A percentile compares a stretch with the other conserved stretches of the same genome.
Conservation (phyloP, 73 alveolate species). For the Symbiodinium pilosum region DNA sequence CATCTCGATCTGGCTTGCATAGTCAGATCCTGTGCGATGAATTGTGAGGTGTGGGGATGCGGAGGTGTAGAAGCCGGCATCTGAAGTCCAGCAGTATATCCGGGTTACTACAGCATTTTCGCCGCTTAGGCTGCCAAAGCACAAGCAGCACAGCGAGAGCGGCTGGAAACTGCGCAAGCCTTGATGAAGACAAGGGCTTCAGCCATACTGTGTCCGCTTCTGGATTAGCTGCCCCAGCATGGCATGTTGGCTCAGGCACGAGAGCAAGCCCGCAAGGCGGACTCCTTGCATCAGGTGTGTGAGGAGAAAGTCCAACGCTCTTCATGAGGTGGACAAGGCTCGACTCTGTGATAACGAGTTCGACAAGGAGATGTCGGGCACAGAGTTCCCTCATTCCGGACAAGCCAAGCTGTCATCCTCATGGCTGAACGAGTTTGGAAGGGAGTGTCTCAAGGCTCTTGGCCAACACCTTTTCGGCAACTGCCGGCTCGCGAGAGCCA, state of each 20-base stretch:
- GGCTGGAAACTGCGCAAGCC: constrained; percentile 21
- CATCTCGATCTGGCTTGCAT: neutral
- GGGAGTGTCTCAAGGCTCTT: constrained; percentile 7
- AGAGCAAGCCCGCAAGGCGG: constrained; percentile 85
- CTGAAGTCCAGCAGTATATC: neutral
- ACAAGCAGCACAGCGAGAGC: constrained; percentile 61
- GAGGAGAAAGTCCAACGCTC: neutral
- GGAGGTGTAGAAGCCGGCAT: constrained; percentile 50
- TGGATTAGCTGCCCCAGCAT: no score
- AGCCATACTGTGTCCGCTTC: no score
- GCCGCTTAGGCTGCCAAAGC: constrained; percentile 28
- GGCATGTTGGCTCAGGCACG: constrained; percentile 39
- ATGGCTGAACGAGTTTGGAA: neutral
- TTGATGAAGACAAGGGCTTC: no score
- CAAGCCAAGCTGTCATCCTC: neutral
- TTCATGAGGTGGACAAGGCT: constrained; percentile 66
- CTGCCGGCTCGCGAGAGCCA: constrained; percentile 60
- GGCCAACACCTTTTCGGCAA: constrained; percentile 82
- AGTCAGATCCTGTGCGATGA: neutral
- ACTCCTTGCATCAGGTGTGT: neutral
- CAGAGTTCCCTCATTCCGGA: neutral
- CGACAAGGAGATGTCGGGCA: constrained; percentile 47
- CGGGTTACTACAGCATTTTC: neutral
- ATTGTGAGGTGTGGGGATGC: constrained; percentile 67
- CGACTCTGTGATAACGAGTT: constrained; percentile 81